Percentiles rank a stretch among this genome's conserved stretches.
These are phyloP conservation scores for Fomitopsis betulina DNA, from an alignment of 1,284 basidiomycete genomes.

Conservation along the genomic window DNA sequence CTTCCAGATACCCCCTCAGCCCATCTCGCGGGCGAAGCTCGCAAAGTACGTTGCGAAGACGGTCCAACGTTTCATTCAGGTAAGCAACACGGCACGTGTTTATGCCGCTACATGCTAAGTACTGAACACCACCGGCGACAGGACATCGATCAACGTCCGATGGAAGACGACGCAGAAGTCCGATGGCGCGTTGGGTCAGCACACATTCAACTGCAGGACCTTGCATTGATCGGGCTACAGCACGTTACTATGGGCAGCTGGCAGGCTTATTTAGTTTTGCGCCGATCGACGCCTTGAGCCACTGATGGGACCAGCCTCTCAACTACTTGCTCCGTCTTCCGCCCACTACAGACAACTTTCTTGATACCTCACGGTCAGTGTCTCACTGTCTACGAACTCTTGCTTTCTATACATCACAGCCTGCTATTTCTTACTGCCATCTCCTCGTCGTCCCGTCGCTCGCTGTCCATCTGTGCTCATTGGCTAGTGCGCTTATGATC, in stretches of 20 bases:
- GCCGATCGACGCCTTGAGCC: not conserved
- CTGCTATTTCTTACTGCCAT: no score
- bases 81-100: slow-evolving; percentile 9
- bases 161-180: slow-evolving; percentile 56
- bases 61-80: slow-evolving; percentile 35
- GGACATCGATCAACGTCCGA: slow-evolving; percentile 42
- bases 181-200: slow-evolving; percentile 56
- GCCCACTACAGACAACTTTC: not conserved
- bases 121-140: slow-evolving; percentile 24
- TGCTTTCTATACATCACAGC: no score
- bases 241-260: slow-evolving; percentile 76
- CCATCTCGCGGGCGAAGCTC: slow-evolving; percentile 43
- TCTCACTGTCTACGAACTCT: no score
- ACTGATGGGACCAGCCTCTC: not conserved
- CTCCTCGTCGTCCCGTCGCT: no score
- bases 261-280: slow-evolving; percentile 68
- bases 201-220: slow-evolving; percentile 56
- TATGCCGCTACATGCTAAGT: slow-evolving; percentile 7
- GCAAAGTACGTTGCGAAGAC: slow-evolving; percentile 35
- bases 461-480: no score
- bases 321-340: not conserved
- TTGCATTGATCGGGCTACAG: slow-evolving; percentile 69
- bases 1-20: slow-evolving; percentile 68
- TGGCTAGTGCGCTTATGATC: no score
- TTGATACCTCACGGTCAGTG: not conserved